phyloP scores from a whole-genome alignment of 257 asterid species.

The Przewalskia tangutica region DNA sequence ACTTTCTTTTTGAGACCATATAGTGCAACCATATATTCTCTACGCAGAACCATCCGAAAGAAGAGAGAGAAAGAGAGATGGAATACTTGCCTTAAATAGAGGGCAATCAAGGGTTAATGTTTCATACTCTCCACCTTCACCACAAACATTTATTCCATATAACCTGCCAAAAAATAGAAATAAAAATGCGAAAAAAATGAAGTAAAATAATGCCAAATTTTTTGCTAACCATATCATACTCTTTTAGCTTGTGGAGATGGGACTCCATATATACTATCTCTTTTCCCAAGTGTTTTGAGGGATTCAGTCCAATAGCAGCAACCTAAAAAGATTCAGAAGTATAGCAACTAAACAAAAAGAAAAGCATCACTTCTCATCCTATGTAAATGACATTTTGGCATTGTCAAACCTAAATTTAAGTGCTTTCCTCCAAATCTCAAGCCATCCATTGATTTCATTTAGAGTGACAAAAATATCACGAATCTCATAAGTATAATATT shows the following conservation, averaged over 20 bases:
- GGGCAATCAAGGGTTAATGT: conserved; percentile 97
- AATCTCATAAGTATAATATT: neutral
- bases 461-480: neutral
- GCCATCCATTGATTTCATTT: neutral
- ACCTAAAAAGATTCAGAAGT: conserved; percentile 39
- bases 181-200: conserved; percentile 10
- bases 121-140: conserved; percentile 99
- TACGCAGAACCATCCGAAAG: neutral
- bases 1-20: neutral
- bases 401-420: neutral
- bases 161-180: conserved; percentile 37
- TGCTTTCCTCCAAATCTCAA: neutral
- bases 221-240: conserved; percentile 41
- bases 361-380: neutral
- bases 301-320: conserved; percentile 91
- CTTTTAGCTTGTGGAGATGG: conserved; percentile 84
- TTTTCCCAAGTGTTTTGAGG: conserved; percentile 90
- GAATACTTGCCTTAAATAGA: conserved; percentile 61
- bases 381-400: neutral
- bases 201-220: neutral
- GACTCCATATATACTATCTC: conserved; percentile 50
- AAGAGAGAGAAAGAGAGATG: conserved; percentile 4
- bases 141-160: conserved; percentile 89
- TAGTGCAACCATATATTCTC: neutral
- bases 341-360: neutral